A percentile compares a stretch with the other conserved stretches of the same genome.
Conservation (phyloP, 2,329 filamentous ascomycete genomes). For the Emydomyces testavorans region DNA sequence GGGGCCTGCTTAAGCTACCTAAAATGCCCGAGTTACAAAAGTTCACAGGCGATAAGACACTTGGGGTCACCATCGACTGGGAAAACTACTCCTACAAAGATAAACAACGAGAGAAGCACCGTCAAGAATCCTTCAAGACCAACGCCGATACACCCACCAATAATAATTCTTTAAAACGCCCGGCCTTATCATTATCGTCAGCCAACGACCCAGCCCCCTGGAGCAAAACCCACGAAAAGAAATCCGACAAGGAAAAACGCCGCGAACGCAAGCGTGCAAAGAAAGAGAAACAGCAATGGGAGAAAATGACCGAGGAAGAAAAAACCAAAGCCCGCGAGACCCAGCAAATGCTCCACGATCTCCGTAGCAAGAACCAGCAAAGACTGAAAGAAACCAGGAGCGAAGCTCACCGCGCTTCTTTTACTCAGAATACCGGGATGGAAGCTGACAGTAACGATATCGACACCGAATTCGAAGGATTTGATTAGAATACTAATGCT, state of each 20-base stretch:
- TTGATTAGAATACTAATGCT: slow-evolving; percentile 36
- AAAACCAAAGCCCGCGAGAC: slow-evolving; percentile 52
- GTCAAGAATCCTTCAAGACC: slow-evolving; percentile 46
- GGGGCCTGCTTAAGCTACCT: slow-evolving; percentile 76
- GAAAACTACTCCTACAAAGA: slow-evolving; percentile 60
- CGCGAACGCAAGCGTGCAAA: slow-evolving; percentile 54
- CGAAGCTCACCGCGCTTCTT: slow-evolving; percentile 13
- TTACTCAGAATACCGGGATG: slow-evolving; percentile 14
- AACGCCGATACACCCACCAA: slow-evolving; percentile 27
- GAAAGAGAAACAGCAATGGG: slow-evolving; percentile 51
- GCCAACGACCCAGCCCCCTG: slow-evolving; percentile 50
- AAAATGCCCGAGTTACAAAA: slow-evolving; percentile 83
- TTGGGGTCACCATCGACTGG: slow-evolving; percentile 51
- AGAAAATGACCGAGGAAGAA: slow-evolving; percentile 60
- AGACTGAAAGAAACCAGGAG: slow-evolving; percentile 13
- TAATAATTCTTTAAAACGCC: slow-evolving; percentile 42
- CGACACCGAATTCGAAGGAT: slow-evolving; percentile 49
- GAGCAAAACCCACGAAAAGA: slow-evolving; percentile 59
- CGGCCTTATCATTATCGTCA: slow-evolving; percentile 32
- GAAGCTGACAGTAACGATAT: slow-evolving; percentile 17
- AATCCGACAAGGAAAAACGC: slow-evolving; percentile 50
- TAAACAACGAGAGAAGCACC: slow-evolving; percentile 55
- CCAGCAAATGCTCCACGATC: slow-evolving; percentile 50
- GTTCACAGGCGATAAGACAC: slow-evolving; percentile 56
- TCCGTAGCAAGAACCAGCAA: slow-evolving; percentile 47